phyloP scores from a whole-genome alignment of 2,329 filamentous ascomycete genomes.

The Paraphoma chrysanthemicola region DNA sequence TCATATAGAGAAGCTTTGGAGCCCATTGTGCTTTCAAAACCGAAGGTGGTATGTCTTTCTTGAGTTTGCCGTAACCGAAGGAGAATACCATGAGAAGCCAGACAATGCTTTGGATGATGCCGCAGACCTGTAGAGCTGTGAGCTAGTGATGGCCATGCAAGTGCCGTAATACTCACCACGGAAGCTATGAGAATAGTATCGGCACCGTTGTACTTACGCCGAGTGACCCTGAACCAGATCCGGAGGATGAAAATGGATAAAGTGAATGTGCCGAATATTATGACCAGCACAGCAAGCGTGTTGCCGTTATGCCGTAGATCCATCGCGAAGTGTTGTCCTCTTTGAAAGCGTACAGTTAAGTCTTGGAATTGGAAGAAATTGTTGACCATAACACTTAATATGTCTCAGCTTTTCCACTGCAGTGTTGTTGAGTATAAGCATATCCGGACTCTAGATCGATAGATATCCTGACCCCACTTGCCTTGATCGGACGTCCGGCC shows the following conservation, averaged over 20 bases:
- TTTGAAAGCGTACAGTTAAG: no score
- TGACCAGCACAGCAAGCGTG: neutral
- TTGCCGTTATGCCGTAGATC: neutral
- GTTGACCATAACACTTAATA: no score
- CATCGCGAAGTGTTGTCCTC: neutral
- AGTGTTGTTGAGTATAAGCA: no score
- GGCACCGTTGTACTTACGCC: neutral
- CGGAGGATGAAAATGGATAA: neutral
- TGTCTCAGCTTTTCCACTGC: no score
- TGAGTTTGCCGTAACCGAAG: constrained; percentile 1
- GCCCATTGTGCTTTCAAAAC: neutral
- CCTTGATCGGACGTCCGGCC: no score
- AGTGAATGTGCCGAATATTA: neutral
- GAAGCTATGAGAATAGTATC: neutral
- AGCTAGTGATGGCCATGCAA: neutral
- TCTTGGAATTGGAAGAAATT: no score
- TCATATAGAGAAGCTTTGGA: constrained; percentile 2
- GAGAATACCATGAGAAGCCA: neutral
- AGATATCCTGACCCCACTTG: no score
- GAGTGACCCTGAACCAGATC: neutral
- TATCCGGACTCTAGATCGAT: no score
- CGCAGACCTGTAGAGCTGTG: neutral
- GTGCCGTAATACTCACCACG: neutral
- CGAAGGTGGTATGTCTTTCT: neutral
- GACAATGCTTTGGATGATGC: neutral